Base-by-base conservation (phyloP, 352 stramenopile species). In the Pythium apleroticum region DNA sequence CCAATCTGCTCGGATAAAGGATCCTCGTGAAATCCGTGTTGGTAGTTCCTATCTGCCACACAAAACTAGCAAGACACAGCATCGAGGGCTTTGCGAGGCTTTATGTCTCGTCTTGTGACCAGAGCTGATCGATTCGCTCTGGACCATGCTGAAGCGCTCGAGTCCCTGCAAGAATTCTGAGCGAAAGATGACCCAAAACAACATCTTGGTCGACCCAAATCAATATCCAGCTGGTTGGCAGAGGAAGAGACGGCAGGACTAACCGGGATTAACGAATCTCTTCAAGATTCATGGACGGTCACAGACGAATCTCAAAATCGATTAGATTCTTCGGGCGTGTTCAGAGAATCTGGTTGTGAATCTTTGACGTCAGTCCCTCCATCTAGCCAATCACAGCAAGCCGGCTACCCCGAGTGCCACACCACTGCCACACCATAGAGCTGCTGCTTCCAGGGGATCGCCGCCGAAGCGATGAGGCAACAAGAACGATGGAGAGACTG, bases 221-320 rank as follows among this genome's bases (percentile, higher is more conserved):
- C 33, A 39, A 39, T 4, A 17, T 46, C 14, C 3, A 7, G 39
- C 39, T 22, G 39, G 3, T 48, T 24, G 14, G 17, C 17, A 7
- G 4, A 24, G 15, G 39, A 24, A 48, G 5, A 48, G 39, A 8
- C 15, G 9, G 17, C 15, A 12, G 17, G n/a, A 48, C 39, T 48
- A 48, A 48, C 10, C 2, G 39, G 39, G 39, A 48, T 48, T 48
- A 48, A 48, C n/a, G 39, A 48, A 48, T 48, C 39, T 48, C 39
- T 3, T 48, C 1, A 48, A 48, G 39, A 48, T 48, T 48, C 39
- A 24, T 24, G 22, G 3, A 17, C 9, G 14, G 14, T 17, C 6
- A 24, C n/a, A 3, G 7, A 8, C 24, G 39, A 48, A 48, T 48
- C 39, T 48, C 24, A 4, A 24, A 48, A 48, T 48, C 39, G 39